Evolutionary conservation across 257 asterid genomes (phyloP).

Genomic region (Apocynum venetum): DNA sequence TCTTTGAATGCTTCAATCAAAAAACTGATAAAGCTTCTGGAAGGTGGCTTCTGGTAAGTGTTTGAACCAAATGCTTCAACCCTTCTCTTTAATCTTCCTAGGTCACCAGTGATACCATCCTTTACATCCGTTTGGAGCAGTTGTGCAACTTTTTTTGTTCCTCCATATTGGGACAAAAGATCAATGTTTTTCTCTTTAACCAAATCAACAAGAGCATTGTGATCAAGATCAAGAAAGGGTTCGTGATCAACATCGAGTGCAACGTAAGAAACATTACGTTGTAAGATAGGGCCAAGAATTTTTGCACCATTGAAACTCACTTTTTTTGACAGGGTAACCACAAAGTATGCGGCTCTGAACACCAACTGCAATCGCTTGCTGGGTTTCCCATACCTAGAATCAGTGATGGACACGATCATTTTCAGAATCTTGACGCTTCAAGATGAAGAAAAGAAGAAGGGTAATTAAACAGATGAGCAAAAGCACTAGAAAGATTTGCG

Average conservation of each 20-base stretch:
- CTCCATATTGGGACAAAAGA: slow-evolving; percentile 2
- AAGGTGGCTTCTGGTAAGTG: slow-evolving; percentile 11
- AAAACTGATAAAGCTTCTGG: slow-evolving; percentile 14
- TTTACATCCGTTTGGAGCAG: slow-evolving; percentile 7
- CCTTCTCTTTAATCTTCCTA: background rate
- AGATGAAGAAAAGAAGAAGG: background rate
- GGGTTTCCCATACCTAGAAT: background rate
- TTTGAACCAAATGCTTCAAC: slow-evolving; percentile 18
- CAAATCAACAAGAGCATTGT: background rate
- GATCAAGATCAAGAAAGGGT: slow-evolving; percentile 6
- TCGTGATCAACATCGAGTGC: background rate
- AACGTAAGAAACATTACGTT: background rate
- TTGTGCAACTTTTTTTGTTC: slow-evolving; percentile 2
- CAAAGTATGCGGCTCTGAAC: slow-evolving; percentile 15
- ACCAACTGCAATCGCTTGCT: slow-evolving; percentile 13
- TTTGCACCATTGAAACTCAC: background rate
- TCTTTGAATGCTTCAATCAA: slow-evolving; percentile 15
- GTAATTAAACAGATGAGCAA: background rate
- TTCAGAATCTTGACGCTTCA: background rate
- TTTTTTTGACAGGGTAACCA: slow-evolving; percentile 1
- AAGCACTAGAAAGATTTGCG: too few relatives aligned
- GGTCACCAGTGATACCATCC: background rate
- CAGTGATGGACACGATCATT: background rate
- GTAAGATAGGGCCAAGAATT: background rate
- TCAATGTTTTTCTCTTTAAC: slow-evolving; percentile 10